Conservation (phyloP, 1,284 basidiomycete species). For the Trichosporon sp. region DNA sequence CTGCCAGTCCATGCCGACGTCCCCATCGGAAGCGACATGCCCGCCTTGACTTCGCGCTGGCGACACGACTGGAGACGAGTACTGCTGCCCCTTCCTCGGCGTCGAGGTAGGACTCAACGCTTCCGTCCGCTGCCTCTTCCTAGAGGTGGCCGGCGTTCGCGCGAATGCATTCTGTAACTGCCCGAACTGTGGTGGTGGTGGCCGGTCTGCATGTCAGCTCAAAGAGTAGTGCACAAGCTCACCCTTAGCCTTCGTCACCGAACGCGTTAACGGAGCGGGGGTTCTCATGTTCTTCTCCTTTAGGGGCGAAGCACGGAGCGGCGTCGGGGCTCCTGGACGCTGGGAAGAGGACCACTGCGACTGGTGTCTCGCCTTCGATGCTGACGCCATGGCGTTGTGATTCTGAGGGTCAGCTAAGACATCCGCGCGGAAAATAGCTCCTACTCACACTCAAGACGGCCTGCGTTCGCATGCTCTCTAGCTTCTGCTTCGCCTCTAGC, state of each 20-base stretch:
- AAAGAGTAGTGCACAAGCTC: neutral
- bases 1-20: constrained; percentile 31
- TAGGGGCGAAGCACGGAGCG: constrained; percentile 26
- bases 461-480: constrained; percentile 51
- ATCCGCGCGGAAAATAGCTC: too few relatives aligned
- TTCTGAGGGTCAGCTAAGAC: constrained; percentile 27
- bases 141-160: constrained; percentile 32
- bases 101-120: constrained; percentile 35
- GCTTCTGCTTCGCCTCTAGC: constrained; percentile 49
- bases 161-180: constrained; percentile 46
- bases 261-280: constrained; percentile 34
- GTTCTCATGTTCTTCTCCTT: constrained; percentile 25
- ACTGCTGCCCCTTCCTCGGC: constrained; percentile 25
- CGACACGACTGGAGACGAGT: constrained; percentile 20
- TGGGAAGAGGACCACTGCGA: constrained; percentile 31
- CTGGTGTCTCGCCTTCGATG: constrained; percentile 33
- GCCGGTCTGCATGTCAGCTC: constrained; percentile 24
- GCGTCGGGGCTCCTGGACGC: constrained; percentile 21
- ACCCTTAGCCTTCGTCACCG: constrained; percentile 42
- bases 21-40: neutral
- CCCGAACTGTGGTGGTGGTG: constrained; percentile 40
- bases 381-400: constrained; percentile 31
- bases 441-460: constrained; percentile 49
- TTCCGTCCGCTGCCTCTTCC: constrained; percentile 42
- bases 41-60: constrained; percentile 22